Conservation (phyloP, 805 yeast genomes). For the Candida xiaguanensis region DNA sequence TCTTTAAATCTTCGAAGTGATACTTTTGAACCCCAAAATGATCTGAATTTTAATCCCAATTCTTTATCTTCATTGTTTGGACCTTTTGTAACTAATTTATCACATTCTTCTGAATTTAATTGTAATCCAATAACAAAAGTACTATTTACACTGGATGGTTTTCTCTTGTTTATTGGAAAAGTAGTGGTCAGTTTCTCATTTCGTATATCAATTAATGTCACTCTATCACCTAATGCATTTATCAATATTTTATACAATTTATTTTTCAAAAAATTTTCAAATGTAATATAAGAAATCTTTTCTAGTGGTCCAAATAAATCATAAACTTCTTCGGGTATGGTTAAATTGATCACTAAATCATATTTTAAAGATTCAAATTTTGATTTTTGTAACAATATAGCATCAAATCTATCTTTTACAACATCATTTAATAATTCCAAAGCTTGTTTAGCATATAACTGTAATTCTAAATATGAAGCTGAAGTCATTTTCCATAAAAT, state of each 20-base stretch:
- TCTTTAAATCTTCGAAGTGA: constrained; percentile 90
- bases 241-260: constrained; percentile 56
- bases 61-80: constrained; percentile 64
- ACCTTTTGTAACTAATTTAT: constrained; percentile 81
- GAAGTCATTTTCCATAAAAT: constrained; percentile 76
- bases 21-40: constrained; percentile 86
- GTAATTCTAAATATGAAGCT: constrained; percentile 59
- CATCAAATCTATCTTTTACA: constrained; percentile 77
- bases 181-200: constrained; percentile 17
- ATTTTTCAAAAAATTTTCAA: constrained; percentile 61
- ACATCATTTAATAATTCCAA: constrained; percentile 68
- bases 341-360: constrained; percentile 59
- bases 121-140: constrained; percentile 56
- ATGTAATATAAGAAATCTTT: constrained; percentile 65
- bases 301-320: constrained; percentile 64
- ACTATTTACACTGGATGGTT: constrained; percentile 36
- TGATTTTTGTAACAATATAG: constrained; percentile 65
- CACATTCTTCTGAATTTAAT: constrained; percentile 69
- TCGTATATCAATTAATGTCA: constrained; percentile 32
- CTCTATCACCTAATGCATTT: constrained; percentile 55
- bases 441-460: constrained; percentile 66
- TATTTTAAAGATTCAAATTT: constrained; percentile 53
- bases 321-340: constrained; percentile 37
- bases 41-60: constrained; percentile 57
- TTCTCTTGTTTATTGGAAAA: constrained; percentile 51